Conservation (phyloP, 2,329 filamentous ascomycete species). For the Stagonosporopsis tanaceti region DNA sequence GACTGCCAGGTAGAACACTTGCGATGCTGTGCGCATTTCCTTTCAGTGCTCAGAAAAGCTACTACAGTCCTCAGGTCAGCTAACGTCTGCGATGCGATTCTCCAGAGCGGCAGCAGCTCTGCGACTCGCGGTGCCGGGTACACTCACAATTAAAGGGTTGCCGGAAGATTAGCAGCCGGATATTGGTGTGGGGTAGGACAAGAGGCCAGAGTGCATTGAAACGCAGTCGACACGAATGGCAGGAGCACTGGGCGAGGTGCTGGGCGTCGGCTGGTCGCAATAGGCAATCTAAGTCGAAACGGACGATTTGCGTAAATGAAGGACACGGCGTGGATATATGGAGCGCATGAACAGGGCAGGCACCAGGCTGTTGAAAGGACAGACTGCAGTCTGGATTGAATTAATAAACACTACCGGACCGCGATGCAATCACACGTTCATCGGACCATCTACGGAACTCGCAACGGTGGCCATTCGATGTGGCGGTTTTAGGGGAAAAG, state of each 20-base stretch:
- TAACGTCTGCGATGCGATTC: conserved; percentile 41
- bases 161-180: conserved; percentile 21
- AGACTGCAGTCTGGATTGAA: conserved; percentile 22
- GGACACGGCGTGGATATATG: conserved; percentile 21
- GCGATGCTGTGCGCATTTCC: conserved; percentile 62
- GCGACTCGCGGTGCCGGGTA: conserved; percentile 10
- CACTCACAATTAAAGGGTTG: conserved; percentile 21
- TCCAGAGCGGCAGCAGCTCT: conserved; percentile 6
- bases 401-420: conserved; percentile 13
- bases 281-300: conserved; percentile 28
- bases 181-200: conserved; percentile 39
- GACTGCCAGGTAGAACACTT: conserved; percentile 68
- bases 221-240: conserved; percentile 29
- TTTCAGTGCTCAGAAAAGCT: conserved; percentile 19
- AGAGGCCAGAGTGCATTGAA: conserved; percentile 51
- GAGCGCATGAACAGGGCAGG: conserved; percentile 14
- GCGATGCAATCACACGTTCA: conserved; percentile 44
- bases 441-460: conserved; percentile 39
- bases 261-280: conserved; percentile 22
- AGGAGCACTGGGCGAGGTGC: conserved; percentile 35
- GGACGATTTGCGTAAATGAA: conserved; percentile 35
- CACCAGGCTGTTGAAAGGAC: conserved; percentile 19
- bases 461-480: conserved; percentile 45
- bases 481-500: conserved; percentile 30
- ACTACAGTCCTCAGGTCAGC: conserved; percentile 42